Base-by-base conservation (phyloP, 2,329 filamentous ascomycete species). In the Elsinoe perseae region DNA sequence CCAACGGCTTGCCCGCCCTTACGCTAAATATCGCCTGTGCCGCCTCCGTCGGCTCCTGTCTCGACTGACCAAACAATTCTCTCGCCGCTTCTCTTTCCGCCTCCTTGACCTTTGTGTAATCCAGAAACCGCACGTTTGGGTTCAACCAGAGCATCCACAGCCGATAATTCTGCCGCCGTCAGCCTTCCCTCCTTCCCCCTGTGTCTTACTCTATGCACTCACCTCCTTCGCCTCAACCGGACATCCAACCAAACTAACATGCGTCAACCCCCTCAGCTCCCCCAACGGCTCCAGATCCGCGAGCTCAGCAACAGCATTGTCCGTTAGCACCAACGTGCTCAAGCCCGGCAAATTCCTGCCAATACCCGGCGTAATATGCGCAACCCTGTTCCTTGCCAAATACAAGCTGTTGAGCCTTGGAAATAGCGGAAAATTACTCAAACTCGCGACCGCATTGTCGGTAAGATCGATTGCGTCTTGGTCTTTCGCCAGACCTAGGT, bases 381-480 rank as follows among this genome's bases (percentile, higher is more conserved):
- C 77, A 68, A 98, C 80, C 64, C 93, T 86, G 74, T 98, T 98
- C 62, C 90, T 85, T 55, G 90, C 90, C 56, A 95, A 82, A 48
- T 98, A 83, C 40, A 98, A 81, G 18, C 89, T 95, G 64, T 83
- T 87, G 65, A 97, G 79, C 64, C 93, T 87, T 44, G 89, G 91
- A 56, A 87, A 92, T 52, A 95, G 83, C 2, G 93, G 93, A 70
- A 98, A 95, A 75, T 96, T 96, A 62, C 85, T 86, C 61, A 98
- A 81, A 50, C 86, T 78, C 64, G 88, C 83, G 67, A 98, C 92
- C 73, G 96, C 91, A 73, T 98, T 98, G 78, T 98, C 93, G 72
- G 93, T 97, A 67, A 98, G 85, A 76, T 98, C 93, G 78, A 98
- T 95, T 63, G 89, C 85, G 77, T 97, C 93, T 80, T 95, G 90